A percentile compares a stretch with the other conserved stretches of the same genome.
phyloP scores from a whole-genome alignment of 2,329 filamentous ascomycete genomes.

The Seiridium cupressi region DNA sequence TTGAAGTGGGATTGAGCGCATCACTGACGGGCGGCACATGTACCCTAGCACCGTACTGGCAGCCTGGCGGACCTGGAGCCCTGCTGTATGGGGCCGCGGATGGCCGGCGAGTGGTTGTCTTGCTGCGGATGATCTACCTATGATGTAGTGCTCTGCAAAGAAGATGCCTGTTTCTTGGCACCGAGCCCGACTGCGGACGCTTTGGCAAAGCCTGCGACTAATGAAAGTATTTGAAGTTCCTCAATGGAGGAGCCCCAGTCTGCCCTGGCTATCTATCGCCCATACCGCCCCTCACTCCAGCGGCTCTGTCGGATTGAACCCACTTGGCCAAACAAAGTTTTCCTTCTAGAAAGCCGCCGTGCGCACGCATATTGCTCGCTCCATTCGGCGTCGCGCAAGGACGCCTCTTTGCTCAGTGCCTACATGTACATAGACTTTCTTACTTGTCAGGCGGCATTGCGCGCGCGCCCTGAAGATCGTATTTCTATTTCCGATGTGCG shows the following conservation, averaged over 20 bases:
- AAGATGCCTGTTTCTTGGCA: not conserved
- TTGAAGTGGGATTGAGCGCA: not conserved
- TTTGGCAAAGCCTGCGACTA: not conserved
- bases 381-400: too few relatives aligned
- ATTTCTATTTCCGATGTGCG: not conserved
- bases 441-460: not conserved
- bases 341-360: too few relatives aligned
- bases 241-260: too few relatives aligned
- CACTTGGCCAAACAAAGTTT: too few relatives aligned
- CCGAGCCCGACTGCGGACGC: not conserved
- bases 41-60: too few relatives aligned
- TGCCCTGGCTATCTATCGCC: too few relatives aligned
- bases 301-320: too few relatives aligned
- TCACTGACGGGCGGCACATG: conserved; percentile 1
- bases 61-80: not conserved
- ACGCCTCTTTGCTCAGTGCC: too few relatives aligned
- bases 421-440: too few relatives aligned
- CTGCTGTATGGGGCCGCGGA: not conserved
- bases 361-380: too few relatives aligned
- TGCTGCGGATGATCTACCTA: conserved; percentile 9
- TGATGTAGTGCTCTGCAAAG: conserved; percentile 4
- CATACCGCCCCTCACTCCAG: too few relatives aligned
- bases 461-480: not conserved
- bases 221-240: too few relatives aligned
- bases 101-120: not conserved